A percentile compares a stretch with the other conserved stretches of the same genome.
phyloP scores from a whole-genome alignment of 2,329 filamentous ascomycete genomes.

The Podosphaera fusca region DNA sequence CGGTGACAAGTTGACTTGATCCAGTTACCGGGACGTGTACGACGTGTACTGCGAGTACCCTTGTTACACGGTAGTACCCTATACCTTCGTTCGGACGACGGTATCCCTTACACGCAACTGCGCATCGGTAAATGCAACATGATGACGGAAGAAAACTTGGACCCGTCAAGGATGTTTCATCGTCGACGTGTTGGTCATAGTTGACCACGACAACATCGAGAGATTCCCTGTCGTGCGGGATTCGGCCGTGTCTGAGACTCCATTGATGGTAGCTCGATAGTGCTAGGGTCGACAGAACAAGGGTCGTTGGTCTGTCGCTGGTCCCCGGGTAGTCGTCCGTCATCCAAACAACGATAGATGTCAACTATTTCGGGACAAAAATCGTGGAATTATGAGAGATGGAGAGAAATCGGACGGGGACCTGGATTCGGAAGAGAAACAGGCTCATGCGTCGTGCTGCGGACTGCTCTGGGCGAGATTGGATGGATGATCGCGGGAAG shows the following conservation, averaged over 20 bases:
- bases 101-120: neutral
- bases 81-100: neutral
- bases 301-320: no score
- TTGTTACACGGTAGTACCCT: neutral
- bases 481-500: neutral
- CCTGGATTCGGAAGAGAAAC: neutral
- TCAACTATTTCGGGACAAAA: neutral
- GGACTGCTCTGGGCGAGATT: neutral
- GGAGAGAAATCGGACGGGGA: neutral
- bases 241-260: no score
- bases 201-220: neutral
- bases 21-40: no score
- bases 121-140: neutral
- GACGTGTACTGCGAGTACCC: no score
- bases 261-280: no score
- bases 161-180: neutral
- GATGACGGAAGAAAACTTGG: neutral
- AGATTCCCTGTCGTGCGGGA: no score
- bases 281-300: no score
- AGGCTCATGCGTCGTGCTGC: neutral
- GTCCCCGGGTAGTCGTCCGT: no score
- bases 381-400: neutral
- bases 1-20: no score
- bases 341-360: no score
- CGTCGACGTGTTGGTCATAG: neutral